Evolutionary conservation across 2,329 filamentous ascomycete genomes (phyloP).

Genomic region (Exophiala dermatitidis): DNA sequence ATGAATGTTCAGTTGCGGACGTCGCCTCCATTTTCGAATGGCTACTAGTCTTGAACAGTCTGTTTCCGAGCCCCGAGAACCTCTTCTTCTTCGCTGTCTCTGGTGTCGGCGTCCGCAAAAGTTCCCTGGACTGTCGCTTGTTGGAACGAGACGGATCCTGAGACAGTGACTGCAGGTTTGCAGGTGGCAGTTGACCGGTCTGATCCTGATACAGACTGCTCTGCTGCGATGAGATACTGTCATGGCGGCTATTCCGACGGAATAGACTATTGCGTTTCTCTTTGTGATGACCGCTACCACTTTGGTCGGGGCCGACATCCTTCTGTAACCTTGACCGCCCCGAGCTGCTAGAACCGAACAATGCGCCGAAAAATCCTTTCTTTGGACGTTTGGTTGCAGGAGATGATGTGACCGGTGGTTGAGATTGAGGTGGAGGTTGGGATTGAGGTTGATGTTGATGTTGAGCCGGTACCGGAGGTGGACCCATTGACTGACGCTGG

Average conservation of each 20-base stretch:
- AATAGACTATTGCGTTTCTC: slow-evolving; percentile 19
- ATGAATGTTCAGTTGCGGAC: not conserved
- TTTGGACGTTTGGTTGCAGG: slow-evolving; percentile 1
- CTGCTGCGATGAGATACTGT: slow-evolving; percentile 21
- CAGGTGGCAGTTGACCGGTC: slow-evolving; percentile 13
- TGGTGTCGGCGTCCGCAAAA: slow-evolving; percentile 5
- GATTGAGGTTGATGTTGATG: not conserved
- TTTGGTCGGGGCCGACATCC: not conserved
- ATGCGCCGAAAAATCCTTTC: slow-evolving; percentile 16
- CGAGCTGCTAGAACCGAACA: slow-evolving; percentile 17
- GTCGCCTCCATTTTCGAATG: slow-evolving; percentile 1
- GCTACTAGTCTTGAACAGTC: slow-evolving; percentile 17
- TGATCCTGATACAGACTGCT: slow-evolving; percentile 13
- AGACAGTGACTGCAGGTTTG: not conserved
- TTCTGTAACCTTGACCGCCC: slow-evolving; percentile 19
- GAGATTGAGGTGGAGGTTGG: not conserved
- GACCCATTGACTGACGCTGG: slow-evolving; percentile 3
- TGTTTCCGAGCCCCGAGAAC: slow-evolving; percentile 19
- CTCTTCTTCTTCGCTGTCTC: slow-evolving; percentile 21
- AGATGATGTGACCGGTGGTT: not conserved
- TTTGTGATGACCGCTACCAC: slow-evolving; percentile 1
- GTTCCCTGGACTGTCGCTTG: slow-evolving; percentile 10
- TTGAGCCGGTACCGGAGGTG: not conserved
- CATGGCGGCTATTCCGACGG: slow-evolving; percentile 13
- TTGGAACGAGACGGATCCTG: slow-evolving; percentile 1